Conservation (phyloP, 768 basidiomycete species). For the Fomitopsis serialis region DNA sequence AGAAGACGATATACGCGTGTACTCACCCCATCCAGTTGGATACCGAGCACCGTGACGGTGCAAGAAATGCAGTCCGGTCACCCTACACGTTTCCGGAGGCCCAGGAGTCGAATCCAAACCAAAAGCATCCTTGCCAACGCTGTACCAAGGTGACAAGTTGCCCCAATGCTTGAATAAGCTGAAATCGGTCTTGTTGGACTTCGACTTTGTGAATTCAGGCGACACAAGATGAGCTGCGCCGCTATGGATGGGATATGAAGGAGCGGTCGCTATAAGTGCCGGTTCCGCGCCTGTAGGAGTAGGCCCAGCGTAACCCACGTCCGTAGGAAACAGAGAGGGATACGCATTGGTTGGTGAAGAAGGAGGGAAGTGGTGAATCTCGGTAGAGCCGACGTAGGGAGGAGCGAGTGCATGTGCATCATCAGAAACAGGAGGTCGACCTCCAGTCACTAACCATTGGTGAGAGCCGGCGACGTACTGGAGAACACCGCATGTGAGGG, state of each 20-base stretch:
- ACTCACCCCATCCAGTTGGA: conserved; percentile 59
- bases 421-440: background rate
- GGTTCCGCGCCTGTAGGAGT: conserved; percentile 81
- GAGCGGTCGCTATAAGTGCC: conserved; percentile 66
- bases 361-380: conserved; percentile 67
- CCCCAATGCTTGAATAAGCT: conserved; percentile 78
- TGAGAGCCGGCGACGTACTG: conserved; percentile 45
- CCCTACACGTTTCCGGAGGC: conserved; percentile 60
- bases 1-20: background rate
- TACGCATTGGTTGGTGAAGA: conserved; percentile 64
- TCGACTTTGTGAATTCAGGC: conserved; percentile 22
- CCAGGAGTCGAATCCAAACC: conserved; percentile 70
- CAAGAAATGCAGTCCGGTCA: conserved; percentile 73
- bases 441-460: conserved; percentile 29
- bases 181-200: conserved; percentile 32
- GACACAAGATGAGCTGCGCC: conserved; percentile 63
- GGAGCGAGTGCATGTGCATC: conserved; percentile 41
- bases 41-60: conserved; percentile 80
- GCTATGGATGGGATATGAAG: conserved; percentile 72
- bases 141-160: conserved; percentile 84
- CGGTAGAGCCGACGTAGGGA: conserved; percentile 69
- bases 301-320: conserved; percentile 71
- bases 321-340: conserved; percentile 69
- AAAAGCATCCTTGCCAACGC: conserved; percentile 57
- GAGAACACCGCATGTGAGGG: conserved; percentile 41